Base-by-base conservation (phyloP, 257 asterid species). In the Petunia secreta region DNA sequence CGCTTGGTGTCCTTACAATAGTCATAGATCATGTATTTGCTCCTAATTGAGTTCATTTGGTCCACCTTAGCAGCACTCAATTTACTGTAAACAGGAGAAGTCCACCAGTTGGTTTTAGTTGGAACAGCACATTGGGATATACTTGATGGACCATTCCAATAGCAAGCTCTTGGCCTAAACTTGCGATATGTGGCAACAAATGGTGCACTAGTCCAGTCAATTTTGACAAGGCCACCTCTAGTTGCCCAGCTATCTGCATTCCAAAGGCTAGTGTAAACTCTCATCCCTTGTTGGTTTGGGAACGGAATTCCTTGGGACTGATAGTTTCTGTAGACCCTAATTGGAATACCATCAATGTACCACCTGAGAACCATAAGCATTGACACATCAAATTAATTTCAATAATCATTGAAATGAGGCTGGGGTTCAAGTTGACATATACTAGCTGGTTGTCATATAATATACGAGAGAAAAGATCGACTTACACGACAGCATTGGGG, bases 241-340 rank as follows among this genome's bases (percentile, higher is more conserved):
- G 97, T 94, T 11, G 98, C 98, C 97, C 98, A 92, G 53, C 86
- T 82, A 76, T 92, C 97, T 1, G 91, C 97, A 79, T 92, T 89
- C 98, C 97, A 94, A 40, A 92, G 84, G 89, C 97, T 94, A 14
- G 91, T 80, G 80, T 91, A 88, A 1, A 83, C 93, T 80, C 88
- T 83, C 98, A 94, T 92, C 6, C 91, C 87, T 80, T 90, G 89
- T 80, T 82, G 81, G 63, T 83, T 88, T 16, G 97, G 97, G 80
- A 83, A 94, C 0, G 91, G 89, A 63, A 92, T 85, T 3, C 95
- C 95, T 0, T 80, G 79, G 62, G 75, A 62, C 44, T 59, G 74
- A 36, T 90, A 89, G 80, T 92, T 94, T 46, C 83, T 88, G 85
- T 67, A 92, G 1, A 92, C 92, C 86, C 98, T 85, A 14, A 91